phyloP scores from a whole-genome alignment of 169 alveolate genomes.

The Babesia bovis region DNA sequence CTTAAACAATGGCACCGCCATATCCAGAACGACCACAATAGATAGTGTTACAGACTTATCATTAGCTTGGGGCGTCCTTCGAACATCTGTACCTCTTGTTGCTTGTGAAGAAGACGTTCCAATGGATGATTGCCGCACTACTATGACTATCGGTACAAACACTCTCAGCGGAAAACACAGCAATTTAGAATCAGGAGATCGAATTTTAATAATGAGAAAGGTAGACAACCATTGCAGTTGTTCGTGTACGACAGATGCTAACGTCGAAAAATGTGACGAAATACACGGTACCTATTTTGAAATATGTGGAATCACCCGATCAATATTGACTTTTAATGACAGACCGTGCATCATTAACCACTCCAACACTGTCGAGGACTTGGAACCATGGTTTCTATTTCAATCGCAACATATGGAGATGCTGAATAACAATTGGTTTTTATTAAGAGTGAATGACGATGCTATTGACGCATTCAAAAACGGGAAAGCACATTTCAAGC shows the following conservation, averaged over 20 bases:
- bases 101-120: background rate
- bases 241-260: background rate
- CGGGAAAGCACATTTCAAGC: constrained; percentile 24
- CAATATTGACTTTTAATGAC: constrained; percentile 5
- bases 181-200: constrained; percentile 14
- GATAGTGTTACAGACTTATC: background rate
- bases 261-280: background rate
- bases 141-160: constrained; percentile 38
- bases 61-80: constrained; percentile 26
- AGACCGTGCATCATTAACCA: constrained; percentile 20
- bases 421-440: constrained; percentile 16
- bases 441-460: background rate
- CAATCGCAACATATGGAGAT: constrained; percentile 12
- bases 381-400: background rate
- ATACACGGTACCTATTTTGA: constrained; percentile 36
- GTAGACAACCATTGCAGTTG: constrained; percentile 49
- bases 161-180: constrained; percentile 14
- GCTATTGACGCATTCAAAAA: background rate
- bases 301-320: constrained; percentile 17
- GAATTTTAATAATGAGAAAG: constrained; percentile 16
- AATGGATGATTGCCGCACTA: background rate
- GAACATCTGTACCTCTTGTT: constrained; percentile 2
- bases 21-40: background rate
- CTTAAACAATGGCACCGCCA: background rate
- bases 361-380: background rate